These are phyloP conservation scores for Blastobotrys persicus DNA, from an alignment of 1,139 yeast species.

Conservation along the genomic window DNA sequence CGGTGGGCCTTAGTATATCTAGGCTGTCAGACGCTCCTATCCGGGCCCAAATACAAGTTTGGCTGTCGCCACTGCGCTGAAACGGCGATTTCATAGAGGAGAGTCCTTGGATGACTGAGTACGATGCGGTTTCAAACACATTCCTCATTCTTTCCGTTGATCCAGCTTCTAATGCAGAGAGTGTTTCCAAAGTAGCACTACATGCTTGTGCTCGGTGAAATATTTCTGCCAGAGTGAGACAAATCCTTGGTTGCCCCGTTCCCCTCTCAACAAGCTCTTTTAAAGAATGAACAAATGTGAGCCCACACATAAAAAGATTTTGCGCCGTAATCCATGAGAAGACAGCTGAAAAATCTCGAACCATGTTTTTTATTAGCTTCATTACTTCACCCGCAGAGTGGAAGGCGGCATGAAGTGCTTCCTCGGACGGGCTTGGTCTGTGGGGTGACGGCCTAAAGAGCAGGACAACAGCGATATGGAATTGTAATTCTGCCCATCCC, in stretches of 20 bases:
- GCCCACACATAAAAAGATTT: conserved; percentile 14
- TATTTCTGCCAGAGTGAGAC: conserved; percentile 11
- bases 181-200: conserved; percentile 12
- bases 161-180: conserved; percentile 12
- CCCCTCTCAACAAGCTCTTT: conserved; percentile 9
- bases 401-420: conserved; percentile 12
- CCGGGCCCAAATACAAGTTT: conserved; percentile 12
- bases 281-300: conserved; percentile 11
- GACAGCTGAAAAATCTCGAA: conserved; percentile 11
- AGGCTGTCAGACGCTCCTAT: conserved; percentile 11
- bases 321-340: conserved; percentile 14
- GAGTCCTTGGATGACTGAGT: conserved; percentile 10
- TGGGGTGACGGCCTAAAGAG: conserved; percentile 15
- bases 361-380: conserved; percentile 13
- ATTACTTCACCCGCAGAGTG: conserved; percentile 14
- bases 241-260: conserved; percentile 1
- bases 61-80: not conserved
- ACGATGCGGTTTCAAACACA: conserved; percentile 15
- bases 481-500: conserved; percentile 14
- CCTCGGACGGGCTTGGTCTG: conserved; percentile 12
- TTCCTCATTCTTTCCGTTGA: conserved; percentile 11
- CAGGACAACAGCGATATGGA: conserved; percentile 11
- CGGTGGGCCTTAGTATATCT: conserved; percentile 7
- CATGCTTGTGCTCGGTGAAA: conserved; percentile 12
- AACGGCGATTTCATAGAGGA: not conserved